A percentile compares a stretch with the other conserved stretches of the same genome.
These are phyloP conservation scores for Talaromyces sp. DNA, from an alignment of 2,329 filamentous ascomycete species.

Conservation along the genomic window DNA sequence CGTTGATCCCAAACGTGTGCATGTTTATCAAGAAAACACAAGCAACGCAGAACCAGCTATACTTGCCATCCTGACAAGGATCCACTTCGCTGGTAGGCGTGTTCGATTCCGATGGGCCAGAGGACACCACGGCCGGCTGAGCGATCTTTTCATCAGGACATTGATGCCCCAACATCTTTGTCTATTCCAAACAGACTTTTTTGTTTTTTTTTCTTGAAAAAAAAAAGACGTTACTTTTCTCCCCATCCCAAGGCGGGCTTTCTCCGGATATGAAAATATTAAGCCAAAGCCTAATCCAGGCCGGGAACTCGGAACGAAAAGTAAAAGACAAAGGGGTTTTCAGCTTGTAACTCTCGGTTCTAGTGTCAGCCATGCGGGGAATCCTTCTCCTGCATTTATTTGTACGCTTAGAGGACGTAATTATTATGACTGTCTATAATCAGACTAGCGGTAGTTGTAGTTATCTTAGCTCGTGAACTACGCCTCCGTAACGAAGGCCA, in stretches of 20 bases:
- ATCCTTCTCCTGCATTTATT: background rate
- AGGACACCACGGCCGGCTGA: background rate
- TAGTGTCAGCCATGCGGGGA: background rate
- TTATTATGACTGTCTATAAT: background rate
- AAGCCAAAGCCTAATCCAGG: background rate
- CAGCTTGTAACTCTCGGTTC: background rate
- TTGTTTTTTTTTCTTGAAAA: background rate
- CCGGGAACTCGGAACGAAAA: background rate
- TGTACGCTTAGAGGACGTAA: background rate
- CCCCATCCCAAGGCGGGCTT: background rate
- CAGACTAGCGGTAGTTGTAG: background rate
- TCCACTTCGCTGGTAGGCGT: background rate
- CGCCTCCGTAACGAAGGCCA: background rate
- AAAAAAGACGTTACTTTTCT: background rate
- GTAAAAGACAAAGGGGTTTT: background rate
- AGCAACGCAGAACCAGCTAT: slow-evolving; percentile 58
- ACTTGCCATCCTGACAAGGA: slow-evolving; percentile 49
- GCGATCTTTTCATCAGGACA: background rate
- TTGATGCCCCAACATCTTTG: background rate
- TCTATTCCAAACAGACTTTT: background rate
- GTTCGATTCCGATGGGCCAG: background rate
- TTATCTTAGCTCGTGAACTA: background rate
- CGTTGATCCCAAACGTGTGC: slow-evolving; percentile 72
- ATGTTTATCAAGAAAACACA: slow-evolving; percentile 56
- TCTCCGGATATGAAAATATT: background rate